Base-by-base conservation (phyloP, 345 rosid genomes). In the Brassica juncea region DNA sequence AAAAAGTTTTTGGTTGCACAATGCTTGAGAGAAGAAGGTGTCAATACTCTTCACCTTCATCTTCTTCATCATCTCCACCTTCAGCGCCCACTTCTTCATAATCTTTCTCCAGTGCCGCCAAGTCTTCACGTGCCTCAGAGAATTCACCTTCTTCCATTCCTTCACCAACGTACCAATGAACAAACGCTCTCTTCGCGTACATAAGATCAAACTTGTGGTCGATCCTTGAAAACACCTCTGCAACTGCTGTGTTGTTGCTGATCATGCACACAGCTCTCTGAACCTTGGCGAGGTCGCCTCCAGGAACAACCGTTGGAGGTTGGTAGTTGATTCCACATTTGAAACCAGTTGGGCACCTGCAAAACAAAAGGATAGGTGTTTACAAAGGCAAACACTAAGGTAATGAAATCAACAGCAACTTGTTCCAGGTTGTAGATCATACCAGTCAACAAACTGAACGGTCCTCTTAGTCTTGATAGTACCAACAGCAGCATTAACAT, bases 131-230 rank as follows among this genome's bases (percentile, higher is more conserved):
- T 0, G 92, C 92, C 84, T 89, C 92, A 0, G 92, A 89, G 83
- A 89, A 89, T 28, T 89, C 92, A 44, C 92, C 92, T 82, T 89
- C 92, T 72, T 89, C 90, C 92, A 89, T 89, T 52, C 92, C 92
- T 64, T 86, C 92, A 75, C 92, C 92, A 0, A 87, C 92, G 6
- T 89, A 89, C 92, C 92, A 89, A 83, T 89, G 92, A 37, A 88
- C 92, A 19, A 88, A 88, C 2, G 92, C 90, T 68, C 92, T 86
- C 86, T 88, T 88, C 0, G 92, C 71, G 37, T 87, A 88, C 92
- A 88, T 87, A 34, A 88, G 90, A 83, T 88, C 92, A 4, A 88
- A 89, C 83, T 89, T 89, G 84, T 84, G 85, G 79, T 87, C 92
- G 14, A 89, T 89, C 66, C 92, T 73, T 5, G 87, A 77, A 63